Base-by-base conservation (phyloP, 192 early-diverging fungal genomes). In the Coemansia javaensis region DNA sequence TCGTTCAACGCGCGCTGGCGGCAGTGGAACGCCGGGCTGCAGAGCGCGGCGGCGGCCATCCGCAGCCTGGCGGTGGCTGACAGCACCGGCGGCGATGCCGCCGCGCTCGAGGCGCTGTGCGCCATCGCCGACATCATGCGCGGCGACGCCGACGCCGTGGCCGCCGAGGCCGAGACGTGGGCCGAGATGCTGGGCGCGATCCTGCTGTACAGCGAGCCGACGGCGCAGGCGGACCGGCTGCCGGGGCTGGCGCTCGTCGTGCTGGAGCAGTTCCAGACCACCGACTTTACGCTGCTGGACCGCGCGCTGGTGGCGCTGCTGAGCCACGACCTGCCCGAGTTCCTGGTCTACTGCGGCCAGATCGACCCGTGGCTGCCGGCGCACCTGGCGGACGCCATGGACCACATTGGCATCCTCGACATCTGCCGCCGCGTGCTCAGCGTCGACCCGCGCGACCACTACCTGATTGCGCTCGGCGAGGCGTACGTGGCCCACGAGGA, bases 351-450 rank as follows among this genome's bases (percentile, higher is more conserved):
- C 49, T 53, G 64, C 36, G 50, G 35, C 32, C 63, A 58, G 32
- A 68, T 71, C 44, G 75, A 83, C 32, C 40, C 50, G 4, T 85
- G 83, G 83, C 68, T 88, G 8, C 74, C 80, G 10, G 77, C 83
- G 0, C 85, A 88, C 33, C 18, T 82, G 0, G 50, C 68, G 0
- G 82, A 85, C 53, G 56, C 81, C 1, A 50, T 88, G 66, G 65
- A 80, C 23, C 78, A 81, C 5, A 42, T 80, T 0, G 58, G 74
- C 21, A 61, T 77, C 15, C 61, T 81, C 13, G 82, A 78, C 24
- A 53, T 61, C 14, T 78, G 77, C 32, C 60, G 54, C 1, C 34
- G 32, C 1, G 56, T 52, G 31, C 64, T 59, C 42, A 36, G 40
- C 0, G 61, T 53, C 1, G 58, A 75, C 3, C 68, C 62, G 33